Conservation (phyloP, 176 grass and related monocot species). For the Pharus latifolius region DNA sequence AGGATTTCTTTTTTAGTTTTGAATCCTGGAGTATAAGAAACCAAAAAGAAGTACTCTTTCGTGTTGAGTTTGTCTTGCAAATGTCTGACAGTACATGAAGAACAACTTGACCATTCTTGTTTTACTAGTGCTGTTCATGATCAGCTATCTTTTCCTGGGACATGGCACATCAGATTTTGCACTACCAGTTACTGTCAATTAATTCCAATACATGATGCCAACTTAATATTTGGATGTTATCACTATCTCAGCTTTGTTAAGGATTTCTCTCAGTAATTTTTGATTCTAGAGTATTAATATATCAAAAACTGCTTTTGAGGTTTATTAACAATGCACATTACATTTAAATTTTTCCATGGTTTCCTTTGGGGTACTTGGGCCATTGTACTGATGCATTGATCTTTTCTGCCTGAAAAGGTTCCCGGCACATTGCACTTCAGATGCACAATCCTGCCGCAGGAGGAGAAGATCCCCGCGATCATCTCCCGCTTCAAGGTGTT, state of each 20-base stretch:
- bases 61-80: neutral
- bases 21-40: neutral
- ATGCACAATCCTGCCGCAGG: conserved; percentile 93
- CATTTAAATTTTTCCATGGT: neutral
- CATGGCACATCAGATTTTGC: neutral
- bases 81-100: neutral
- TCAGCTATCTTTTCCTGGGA: neutral
- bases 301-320: neutral
- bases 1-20: neutral
- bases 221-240: neutral
- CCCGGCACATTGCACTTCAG: conserved; percentile 93
- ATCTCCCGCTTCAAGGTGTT: conserved; percentile 63
- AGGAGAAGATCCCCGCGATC: conserved; percentile 85
- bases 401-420: conserved; percentile 34
- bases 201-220: neutral
- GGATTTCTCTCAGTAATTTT: neutral
- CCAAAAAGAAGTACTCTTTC: neutral
- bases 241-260: neutral
- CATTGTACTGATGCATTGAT: neutral
- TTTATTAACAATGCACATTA: neutral
- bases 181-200: no score
- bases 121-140: neutral
- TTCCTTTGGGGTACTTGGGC: neutral
- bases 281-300: neutral
- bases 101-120: neutral